phyloP scores from a whole-genome alignment of 2,329 filamentous ascomycete genomes.

The Neospermospora avenae region DNA sequence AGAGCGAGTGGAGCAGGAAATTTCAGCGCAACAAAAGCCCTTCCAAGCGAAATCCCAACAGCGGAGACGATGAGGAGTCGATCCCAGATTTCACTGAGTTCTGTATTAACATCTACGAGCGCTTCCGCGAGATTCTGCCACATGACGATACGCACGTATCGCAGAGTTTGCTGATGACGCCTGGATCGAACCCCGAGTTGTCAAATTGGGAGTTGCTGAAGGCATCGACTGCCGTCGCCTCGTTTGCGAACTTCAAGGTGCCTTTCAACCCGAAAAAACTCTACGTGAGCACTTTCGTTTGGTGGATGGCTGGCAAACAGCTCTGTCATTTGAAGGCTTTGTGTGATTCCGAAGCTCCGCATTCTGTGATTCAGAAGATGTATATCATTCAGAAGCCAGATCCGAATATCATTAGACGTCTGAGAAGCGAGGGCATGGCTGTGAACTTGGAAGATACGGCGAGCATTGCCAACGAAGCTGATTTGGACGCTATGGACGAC shows the following conservation, averaged over 20 bases:
- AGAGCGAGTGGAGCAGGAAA: conserved; percentile 17
- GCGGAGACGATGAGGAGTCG: neutral
- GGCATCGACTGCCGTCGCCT: conserved; percentile 37
- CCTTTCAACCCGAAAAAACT: neutral
- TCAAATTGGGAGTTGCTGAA: conserved; percentile 44
- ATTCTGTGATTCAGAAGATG: neutral
- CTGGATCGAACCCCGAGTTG: conserved; percentile 14
- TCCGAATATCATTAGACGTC: neutral
- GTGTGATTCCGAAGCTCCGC: neutral
- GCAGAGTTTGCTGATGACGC: conserved; percentile 19
- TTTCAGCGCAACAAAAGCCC: neutral
- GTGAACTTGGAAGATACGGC: conserved; percentile 1
- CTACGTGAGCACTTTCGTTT: conserved; percentile 3
- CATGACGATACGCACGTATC: conserved; percentile 17
- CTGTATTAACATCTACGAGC: conserved; percentile 15
- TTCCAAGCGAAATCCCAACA: conserved; percentile 1
- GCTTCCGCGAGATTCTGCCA: conserved; percentile 29
- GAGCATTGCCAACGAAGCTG: conserved; percentile 5
- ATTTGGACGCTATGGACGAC: conserved; percentile 7
- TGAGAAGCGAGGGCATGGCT: conserved; percentile 2
- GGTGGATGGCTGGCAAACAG: conserved; percentile 12
- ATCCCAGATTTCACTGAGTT: conserved; percentile 1
- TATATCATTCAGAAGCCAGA: conserved; percentile 8
- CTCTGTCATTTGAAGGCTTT: conserved; percentile 5
- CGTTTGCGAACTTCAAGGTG: conserved; percentile 17